phyloP scores from a whole-genome alignment of 2,329 filamentous ascomycete species.

The Phaeosphaeriaceae sp. region DNA sequence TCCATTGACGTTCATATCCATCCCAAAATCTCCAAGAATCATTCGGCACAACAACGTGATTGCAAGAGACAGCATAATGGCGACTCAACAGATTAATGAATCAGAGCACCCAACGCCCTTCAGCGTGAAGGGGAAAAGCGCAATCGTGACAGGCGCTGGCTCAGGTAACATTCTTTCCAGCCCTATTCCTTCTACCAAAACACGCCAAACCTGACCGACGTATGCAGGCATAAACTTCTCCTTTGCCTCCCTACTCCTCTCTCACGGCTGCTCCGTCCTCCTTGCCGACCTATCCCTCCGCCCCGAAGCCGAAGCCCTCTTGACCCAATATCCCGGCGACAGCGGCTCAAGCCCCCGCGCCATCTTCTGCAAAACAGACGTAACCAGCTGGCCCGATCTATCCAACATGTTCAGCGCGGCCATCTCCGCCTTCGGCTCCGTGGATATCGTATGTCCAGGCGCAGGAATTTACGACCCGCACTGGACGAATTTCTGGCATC shows the following conservation, averaged over 20 bases:
- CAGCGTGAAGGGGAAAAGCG: slow-evolving; percentile 53
- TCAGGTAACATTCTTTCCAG: slow-evolving; percentile 25
- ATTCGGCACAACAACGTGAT: not conserved
- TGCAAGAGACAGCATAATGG: slow-evolving; percentile 8
- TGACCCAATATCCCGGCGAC: slow-evolving; percentile 35
- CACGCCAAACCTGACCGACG: not conserved
- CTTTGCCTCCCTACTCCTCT: slow-evolving; percentile 55
- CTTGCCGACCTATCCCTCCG: slow-evolving; percentile 57
- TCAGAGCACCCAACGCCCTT: slow-evolving; percentile 31
- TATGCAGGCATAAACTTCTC: slow-evolving; percentile 54
- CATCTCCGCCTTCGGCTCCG: slow-evolving; percentile 37
- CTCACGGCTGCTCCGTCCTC: slow-evolving; percentile 55
- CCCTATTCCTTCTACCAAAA: not conserved
- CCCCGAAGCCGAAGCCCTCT: slow-evolving; percentile 54
- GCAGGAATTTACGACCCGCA: slow-evolving; percentile 58
- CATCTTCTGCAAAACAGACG: slow-evolving; percentile 55
- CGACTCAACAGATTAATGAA: slow-evolving; percentile 9
- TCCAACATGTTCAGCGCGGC: slow-evolving; percentile 41
- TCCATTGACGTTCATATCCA: not conserved
- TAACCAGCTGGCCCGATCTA: slow-evolving; percentile 46
- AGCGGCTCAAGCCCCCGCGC: slow-evolving; percentile 39
- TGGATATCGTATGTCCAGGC: slow-evolving; percentile 58
- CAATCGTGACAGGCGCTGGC: slow-evolving; percentile 57
- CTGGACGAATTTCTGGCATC: slow-evolving; percentile 58
- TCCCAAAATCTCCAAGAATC: too few species aligned